phyloP scores from a whole-genome alignment of 257 asterid genomes.

The Solanum arcanum region DNA sequence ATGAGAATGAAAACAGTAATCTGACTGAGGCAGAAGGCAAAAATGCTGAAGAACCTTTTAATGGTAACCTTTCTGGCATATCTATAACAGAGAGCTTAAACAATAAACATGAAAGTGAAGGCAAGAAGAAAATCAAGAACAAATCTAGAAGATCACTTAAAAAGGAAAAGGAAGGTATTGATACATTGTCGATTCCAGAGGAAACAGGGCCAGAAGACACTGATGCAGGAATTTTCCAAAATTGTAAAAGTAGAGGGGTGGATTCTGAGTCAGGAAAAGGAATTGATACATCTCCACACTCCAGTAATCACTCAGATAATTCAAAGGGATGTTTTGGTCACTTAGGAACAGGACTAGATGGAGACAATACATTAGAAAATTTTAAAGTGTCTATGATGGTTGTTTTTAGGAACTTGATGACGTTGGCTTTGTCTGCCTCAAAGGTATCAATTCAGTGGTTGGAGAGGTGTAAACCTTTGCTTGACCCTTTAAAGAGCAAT shows the following conservation, averaged over 20 bases:
- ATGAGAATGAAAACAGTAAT: conserved; percentile 24
- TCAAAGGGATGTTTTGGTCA: conserved; percentile 10
- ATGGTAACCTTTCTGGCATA: conserved; percentile 16
- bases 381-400: conserved; percentile 39
- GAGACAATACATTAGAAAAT: conserved; percentile 20
- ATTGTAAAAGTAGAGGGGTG: conserved; percentile 17
- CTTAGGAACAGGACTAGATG: conserved; percentile 9
- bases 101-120: conserved; percentile 21
- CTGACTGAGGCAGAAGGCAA: conserved; percentile 16
- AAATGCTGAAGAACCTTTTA: conserved; percentile 29
- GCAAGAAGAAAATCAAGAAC: conserved; percentile 37
- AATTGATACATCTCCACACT: conserved; percentile 11
- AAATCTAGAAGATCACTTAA: conserved; percentile 36
- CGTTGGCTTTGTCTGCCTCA: conserved; percentile 33
- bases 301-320: conserved; percentile 5
- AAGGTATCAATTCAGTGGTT: conserved; percentile 57
- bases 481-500: conserved; percentile 24
- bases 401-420: conserved; percentile 40
- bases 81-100: conserved; percentile 20
- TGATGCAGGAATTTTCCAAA: conserved; percentile 22
- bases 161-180: conserved; percentile 33
- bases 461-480: conserved; percentile 51
- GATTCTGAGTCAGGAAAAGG: conserved; percentile 21
- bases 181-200: conserved; percentile 13
- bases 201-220: conserved; percentile 14